Percentiles rank a stretch among this genome's conserved stretches.
phyloP scores from a whole-genome alignment of 2,329 filamentous ascomycete species.

The Xylariaceae sp. region DNA sequence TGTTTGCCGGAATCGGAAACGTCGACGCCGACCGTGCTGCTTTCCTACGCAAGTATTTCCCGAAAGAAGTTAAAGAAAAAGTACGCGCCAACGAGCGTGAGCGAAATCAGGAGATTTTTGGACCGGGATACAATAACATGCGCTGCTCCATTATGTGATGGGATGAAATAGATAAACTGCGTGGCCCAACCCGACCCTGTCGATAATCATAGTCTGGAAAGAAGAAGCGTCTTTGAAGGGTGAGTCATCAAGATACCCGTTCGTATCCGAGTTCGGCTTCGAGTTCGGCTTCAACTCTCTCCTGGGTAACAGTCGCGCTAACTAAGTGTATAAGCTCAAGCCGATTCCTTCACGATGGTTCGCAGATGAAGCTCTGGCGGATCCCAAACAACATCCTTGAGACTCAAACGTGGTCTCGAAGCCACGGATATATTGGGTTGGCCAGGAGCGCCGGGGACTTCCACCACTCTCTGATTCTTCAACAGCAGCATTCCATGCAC shows the following conservation, averaged over 20 bases:
- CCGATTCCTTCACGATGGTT: slow-evolving; percentile 27
- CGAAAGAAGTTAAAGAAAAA: slow-evolving; percentile 62
- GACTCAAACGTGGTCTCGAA: slow-evolving; percentile 27
- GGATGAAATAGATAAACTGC: slow-evolving; percentile 37
- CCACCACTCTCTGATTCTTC: slow-evolving; percentile 22
- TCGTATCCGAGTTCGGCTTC: neutral
- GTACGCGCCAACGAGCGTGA: slow-evolving; percentile 67
- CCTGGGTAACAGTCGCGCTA: neutral
- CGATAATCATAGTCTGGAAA: neutral
- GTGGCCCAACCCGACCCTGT: neutral
- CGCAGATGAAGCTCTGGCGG: slow-evolving; percentile 31
- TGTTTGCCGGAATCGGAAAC: slow-evolving; percentile 64
- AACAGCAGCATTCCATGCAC: slow-evolving; percentile 28
- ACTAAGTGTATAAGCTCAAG: neutral
- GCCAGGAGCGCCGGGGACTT: slow-evolving; percentile 19
- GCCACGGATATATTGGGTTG: slow-evolving; percentile 20
- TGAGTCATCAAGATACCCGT: neutral
- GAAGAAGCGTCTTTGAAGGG: neutral
- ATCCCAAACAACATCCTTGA: slow-evolving; percentile 37
- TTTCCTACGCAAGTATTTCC: slow-evolving; percentile 72
- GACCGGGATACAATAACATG: slow-evolving; percentile 55
- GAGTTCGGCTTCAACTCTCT: neutral
- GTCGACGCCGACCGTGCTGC: slow-evolving; percentile 63
- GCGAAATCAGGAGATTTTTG: slow-evolving; percentile 67
- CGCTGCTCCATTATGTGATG: slow-evolving; percentile 56